Conservation (phyloP, 441 rosid genomes). For the Populus hybrid region DNA sequence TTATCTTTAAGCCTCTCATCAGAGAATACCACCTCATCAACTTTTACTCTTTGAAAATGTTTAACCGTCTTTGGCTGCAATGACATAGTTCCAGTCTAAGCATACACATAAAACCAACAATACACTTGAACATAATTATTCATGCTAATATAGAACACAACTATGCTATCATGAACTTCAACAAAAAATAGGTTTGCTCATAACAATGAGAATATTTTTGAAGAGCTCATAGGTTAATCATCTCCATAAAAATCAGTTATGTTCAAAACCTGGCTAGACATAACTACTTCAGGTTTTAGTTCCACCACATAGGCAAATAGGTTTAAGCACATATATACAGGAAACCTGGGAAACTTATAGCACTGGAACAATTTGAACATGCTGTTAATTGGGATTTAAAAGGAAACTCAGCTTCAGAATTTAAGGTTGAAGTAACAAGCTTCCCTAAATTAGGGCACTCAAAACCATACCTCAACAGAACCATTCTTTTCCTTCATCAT, state of each 20-base stretch:
- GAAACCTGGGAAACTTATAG: neutral
- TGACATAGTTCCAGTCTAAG: neutral
- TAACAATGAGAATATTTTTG: neutral
- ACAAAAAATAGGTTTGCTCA: neutral
- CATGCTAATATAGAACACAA: neutral
- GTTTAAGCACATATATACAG: neutral
- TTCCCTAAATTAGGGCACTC: neutral
- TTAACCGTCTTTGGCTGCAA: slow-evolving; percentile 56
- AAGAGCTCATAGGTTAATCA: neutral
- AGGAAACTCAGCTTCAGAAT: neutral
- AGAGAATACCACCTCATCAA: slow-evolving; percentile 61
- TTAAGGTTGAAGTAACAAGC: neutral
- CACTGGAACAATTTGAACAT: neutral
- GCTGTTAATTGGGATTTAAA: neutral
- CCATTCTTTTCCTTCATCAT: slow-evolving; percentile 41
- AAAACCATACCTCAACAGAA: slow-evolving; percentile 56
- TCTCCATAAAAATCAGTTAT: neutral
- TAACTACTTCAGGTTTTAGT: neutral
- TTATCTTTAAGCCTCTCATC: slow-evolving; percentile 82
- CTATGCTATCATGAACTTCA: neutral
- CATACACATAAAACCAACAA: neutral
- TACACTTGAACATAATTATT: neutral
- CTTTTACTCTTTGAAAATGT: slow-evolving; percentile 80
- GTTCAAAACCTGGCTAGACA: neutral
- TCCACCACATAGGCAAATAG: neutral